Percentiles rank a stretch among this genome's conserved stretches.
Evolutionary conservation across 768 basidiomycete genomes (phyloP).

Genomic region (Coprinopsis cinerea): DNA sequence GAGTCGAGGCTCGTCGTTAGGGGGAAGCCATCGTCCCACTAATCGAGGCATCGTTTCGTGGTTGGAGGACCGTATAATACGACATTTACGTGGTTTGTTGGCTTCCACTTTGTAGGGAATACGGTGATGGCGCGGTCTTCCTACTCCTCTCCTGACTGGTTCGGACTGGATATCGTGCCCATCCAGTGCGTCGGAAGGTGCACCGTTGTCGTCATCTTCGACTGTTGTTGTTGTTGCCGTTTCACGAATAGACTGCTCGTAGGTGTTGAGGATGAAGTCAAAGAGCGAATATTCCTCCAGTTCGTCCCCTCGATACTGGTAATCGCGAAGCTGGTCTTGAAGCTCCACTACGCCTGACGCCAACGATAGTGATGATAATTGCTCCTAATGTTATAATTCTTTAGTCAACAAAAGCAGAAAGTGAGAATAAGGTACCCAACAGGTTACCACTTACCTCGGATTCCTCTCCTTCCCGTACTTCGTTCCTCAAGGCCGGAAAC

Average conservation of each 20-base stretch:
- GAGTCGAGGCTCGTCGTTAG: conserved; percentile 17
- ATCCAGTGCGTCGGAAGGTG: background rate
- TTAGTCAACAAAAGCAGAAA: background rate
- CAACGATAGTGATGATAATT: too few relatives aligned
- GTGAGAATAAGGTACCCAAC: background rate
- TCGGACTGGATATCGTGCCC: background rate
- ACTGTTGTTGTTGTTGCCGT: too few relatives aligned
- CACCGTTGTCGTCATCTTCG: background rate
- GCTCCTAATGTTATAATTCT: background rate
- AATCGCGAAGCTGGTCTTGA: conserved; percentile 18
- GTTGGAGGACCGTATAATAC: conserved; percentile 16
- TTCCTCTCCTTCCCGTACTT: background rate
- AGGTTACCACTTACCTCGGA: background rate
- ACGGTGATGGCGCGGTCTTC: conserved; percentile 14
- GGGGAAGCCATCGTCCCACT: conserved; percentile 31
- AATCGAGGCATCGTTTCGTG: conserved; percentile 32
- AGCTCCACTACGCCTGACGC: conserved; percentile 3
- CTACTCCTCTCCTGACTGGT: conserved; percentile 4
- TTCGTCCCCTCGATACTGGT: conserved; percentile 14
- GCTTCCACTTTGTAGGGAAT: conserved; percentile 19
- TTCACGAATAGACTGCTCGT: too few relatives aligned
- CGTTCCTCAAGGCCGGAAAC: background rate
- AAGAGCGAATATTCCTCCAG: conserved; percentile 15
- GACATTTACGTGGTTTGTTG: conserved; percentile 4
- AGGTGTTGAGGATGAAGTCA: conserved; percentile 17